phyloP scores from a whole-genome alignment of 768 basidiomycete genomes.

The Lactarius hatsudake region DNA sequence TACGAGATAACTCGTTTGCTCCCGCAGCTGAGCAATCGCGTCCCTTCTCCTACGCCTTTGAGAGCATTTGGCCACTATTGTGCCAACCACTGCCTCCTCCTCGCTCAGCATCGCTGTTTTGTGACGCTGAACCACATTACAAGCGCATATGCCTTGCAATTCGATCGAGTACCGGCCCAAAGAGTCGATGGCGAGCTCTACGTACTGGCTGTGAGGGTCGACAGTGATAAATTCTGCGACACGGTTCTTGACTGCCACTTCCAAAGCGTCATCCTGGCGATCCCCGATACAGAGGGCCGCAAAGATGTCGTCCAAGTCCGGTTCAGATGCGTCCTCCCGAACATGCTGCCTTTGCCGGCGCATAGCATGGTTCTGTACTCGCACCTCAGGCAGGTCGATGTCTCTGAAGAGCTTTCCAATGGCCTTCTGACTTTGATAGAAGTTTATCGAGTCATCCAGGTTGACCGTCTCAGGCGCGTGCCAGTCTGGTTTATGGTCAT shows the following conservation, averaged over 20 bases:
- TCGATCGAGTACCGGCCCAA: conserved; percentile 43
- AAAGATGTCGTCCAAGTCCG: conserved; percentile 32
- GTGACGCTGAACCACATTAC: conserved; percentile 44
- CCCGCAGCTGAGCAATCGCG: conserved; percentile 52
- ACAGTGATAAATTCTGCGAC: conserved; percentile 30
- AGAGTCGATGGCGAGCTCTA: conserved; percentile 24
- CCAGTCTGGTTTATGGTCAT: conserved; percentile 55
- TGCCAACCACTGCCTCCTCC: conserved; percentile 63
- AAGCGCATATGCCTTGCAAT: conserved; percentile 47
- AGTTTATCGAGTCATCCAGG: conserved; percentile 28
- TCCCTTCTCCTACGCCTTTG: conserved; percentile 55
- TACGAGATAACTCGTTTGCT: conserved; percentile 53
- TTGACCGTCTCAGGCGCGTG: conserved; percentile 57
- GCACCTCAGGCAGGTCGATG: conserved; percentile 49
- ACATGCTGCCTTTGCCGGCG: conserved; percentile 27
- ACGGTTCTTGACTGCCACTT: conserved; percentile 25
- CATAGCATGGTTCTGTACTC: conserved; percentile 20
- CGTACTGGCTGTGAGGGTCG: conserved; percentile 15
- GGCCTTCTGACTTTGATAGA: conserved; percentile 52
- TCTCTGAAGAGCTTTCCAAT: conserved; percentile 62
- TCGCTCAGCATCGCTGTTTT: conserved; percentile 47
- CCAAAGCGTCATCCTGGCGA: conserved; percentile 2
- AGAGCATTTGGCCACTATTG: conserved; percentile 60
- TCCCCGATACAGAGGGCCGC: conserved; percentile 22
- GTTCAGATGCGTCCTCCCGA: conserved; percentile 30